Evolutionary conservation across 257 asterid species (phyloP), one percentile per base, ranked within the genome.

Genomic region (Solanum sparsipilum): DNA sequence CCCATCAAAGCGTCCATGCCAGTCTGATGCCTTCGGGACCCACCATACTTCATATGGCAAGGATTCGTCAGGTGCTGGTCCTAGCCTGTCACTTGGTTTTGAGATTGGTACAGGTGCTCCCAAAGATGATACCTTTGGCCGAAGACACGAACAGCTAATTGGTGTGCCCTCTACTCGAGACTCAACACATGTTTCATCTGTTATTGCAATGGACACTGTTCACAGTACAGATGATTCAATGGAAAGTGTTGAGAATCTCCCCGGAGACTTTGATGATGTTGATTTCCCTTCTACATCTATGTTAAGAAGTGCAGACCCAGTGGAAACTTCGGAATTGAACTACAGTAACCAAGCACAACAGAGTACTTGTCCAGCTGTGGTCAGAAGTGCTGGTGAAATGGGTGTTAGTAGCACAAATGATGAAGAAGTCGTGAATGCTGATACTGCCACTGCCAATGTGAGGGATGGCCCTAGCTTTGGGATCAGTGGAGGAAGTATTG

Each of bases 351-450:
- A 93, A 90, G 99, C 98, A 39, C 99, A 96, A 83, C 99, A 96
- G 89, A 97, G 99, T 91, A 93, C 94, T 79, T 96, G 97, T 86
- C 98, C 96, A 10, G 98, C 96, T 87, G 92, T 87, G 88, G 93
- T 90, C 85, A 91, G 98, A 87, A 92, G 94, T 93, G 94, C 91
- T 58, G 98, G 98, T 89, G 99, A 96, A 89, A 94, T 95, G 91
- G 99, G 98, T 87, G 93, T 94, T 36, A 97, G 99, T 87, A 97
- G 99, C 90, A 96, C 99, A 56, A 97, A 97, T 83, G 99, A 96
- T 81, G 99, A 97, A 87, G 99, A 97, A 90, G 99, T 97, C 23
- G 92, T 96, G 79, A 97, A 97, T 87, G 91, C 98, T 20, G 98
- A 97, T 92, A 96, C 98, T 91, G 93, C 93, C 39, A 95, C 98